Percentiles rank a stretch among this genome's conserved stretches.
phyloP scores from a whole-genome alignment of 192 early-diverging fungal species.

The Backusella westeae region DNA sequence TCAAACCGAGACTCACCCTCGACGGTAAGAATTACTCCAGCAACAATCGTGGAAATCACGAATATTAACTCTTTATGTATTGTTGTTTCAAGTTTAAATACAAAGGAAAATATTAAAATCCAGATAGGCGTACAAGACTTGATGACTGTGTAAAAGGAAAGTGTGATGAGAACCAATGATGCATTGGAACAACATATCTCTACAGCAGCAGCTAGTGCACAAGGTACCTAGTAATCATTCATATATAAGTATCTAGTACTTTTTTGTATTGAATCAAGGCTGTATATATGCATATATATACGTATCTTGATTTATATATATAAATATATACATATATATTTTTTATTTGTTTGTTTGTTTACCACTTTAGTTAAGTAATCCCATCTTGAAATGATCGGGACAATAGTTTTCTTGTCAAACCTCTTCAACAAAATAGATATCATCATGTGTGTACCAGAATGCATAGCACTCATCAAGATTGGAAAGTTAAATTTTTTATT shows the following conservation, averaged over 20 bases:
- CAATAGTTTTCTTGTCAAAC: slow-evolving; percentile 33
- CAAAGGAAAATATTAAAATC: slow-evolving; percentile 78
- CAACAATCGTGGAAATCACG: slow-evolving; percentile 68
- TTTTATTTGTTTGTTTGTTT: background rate
- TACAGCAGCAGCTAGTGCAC: slow-evolving; percentile 70
- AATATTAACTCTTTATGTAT: slow-evolving; percentile 50
- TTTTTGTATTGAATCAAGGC: no score
- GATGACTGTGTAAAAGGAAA: slow-evolving; percentile 83
- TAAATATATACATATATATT: background rate
- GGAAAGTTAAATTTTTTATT: slow-evolving; percentile 73
- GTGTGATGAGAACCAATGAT: slow-evolving; percentile 73
- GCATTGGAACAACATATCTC: slow-evolving; percentile 85
- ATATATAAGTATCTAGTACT: background rate
- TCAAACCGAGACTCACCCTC: slow-evolving; percentile 65
- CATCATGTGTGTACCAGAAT: slow-evolving; percentile 65
- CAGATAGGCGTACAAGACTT: slow-evolving; percentile 67
- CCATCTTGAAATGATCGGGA: slow-evolving; percentile 8
- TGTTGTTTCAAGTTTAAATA: slow-evolving; percentile 71
- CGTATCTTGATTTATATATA: background rate
- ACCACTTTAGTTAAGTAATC: slow-evolving; percentile 34
- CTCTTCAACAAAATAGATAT: slow-evolving; percentile 55
- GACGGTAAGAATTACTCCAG: slow-evolving; percentile 78
- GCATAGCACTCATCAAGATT: slow-evolving; percentile 73
- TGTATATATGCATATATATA: background rate
- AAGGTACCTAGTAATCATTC: slow-evolving; percentile 28